Evolutionary conservation across 768 basidiomycete species (phyloP), one percentile per base, ranked within the genome.

Genomic region (Cantharellus anzutake): DNA sequence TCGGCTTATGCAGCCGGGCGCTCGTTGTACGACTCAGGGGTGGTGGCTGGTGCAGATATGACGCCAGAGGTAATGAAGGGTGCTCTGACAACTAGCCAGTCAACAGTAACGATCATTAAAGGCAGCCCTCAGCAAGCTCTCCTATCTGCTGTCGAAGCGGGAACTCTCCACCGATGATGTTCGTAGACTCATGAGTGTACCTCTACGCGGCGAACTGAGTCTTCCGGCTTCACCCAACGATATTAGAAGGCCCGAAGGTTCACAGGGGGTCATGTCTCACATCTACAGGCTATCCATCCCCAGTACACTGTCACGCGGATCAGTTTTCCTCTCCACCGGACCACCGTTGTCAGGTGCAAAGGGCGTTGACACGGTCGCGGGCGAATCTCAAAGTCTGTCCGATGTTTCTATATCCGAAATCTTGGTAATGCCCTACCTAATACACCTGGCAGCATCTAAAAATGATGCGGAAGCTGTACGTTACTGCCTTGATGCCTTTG

Each of bases 51-150:
- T 3, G 80, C 80, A 37, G 92, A 96, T 69, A 93, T 94, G 91
- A 96, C 92, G 1, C 87, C 90, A n/a, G 90, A 94, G 79, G 88
- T 87, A 61, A 42, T 71, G 60, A 40, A 7, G 5, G 39, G 11
- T 55, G 20, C 20, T 29, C 20, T 29, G 20, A 48, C 44, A 20
- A 48, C 20, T 11, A 48, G 14, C 44, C 44, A 20, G 44, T 11
- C 20, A 29, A 29, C 20, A 29, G 20, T 29, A 29, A 29, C 20
- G 20, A 29, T 50, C 5, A 34, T 37, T 51, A 4, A 60, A 93
- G 90, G 89, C 88, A 61, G 92, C 92, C 2, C 78, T 96, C 20
- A 77, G 89, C 11, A 97, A 97, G 71, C 76, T 97, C 14, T 78
- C 84, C 52, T 97, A 96, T 67, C 78, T 97, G 11, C 76, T 96